Evolutionary conservation across 441 rosid species (phyloP).

Genomic region (Croton laevigatus): DNA sequence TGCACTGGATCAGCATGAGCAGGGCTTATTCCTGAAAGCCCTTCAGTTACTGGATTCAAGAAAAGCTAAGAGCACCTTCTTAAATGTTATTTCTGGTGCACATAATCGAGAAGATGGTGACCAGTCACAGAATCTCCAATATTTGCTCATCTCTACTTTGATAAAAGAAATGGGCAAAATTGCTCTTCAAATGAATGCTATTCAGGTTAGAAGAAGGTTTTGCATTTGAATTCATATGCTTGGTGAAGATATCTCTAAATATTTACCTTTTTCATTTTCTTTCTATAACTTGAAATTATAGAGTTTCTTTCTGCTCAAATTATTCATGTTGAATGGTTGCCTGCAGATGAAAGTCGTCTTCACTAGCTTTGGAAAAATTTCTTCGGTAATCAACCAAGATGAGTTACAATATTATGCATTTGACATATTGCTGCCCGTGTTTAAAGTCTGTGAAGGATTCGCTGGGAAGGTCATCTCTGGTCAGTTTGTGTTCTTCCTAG

Average conservation of each 20-base stretch:
- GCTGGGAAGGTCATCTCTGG: constrained; percentile 75
- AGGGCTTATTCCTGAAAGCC: constrained; percentile 56
- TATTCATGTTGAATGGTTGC: constrained; percentile 19
- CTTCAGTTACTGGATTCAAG: constrained; percentile 69
- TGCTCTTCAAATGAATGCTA: constrained; percentile 67
- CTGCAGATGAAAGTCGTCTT: constrained; percentile 74
- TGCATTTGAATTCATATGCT: background rate
- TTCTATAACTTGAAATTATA: background rate
- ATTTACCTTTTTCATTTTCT: background rate
- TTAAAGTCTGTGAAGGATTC: constrained; percentile 88
- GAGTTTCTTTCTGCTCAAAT: background rate
- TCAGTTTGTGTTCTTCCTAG: constrained; percentile 28
- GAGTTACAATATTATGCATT: constrained; percentile 49
- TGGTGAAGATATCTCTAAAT: background rate
- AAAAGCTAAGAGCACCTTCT: constrained; percentile 54
- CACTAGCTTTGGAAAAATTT: constrained; percentile 45
- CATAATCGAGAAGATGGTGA: constrained; percentile 33
- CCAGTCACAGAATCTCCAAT: constrained; percentile 33
- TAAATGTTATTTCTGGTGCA: constrained; percentile 50
- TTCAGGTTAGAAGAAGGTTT: constrained; percentile 52
- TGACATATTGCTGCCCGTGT: constrained; percentile 67
- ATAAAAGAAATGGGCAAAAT: constrained; percentile 76
- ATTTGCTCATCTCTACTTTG: constrained; percentile 49
- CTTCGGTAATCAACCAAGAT: constrained; percentile 42
- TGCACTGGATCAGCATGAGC: constrained; percentile 55